Base-by-base conservation (phyloP, 352 stramenopile species). In the Pythium phragmitis region DNA sequence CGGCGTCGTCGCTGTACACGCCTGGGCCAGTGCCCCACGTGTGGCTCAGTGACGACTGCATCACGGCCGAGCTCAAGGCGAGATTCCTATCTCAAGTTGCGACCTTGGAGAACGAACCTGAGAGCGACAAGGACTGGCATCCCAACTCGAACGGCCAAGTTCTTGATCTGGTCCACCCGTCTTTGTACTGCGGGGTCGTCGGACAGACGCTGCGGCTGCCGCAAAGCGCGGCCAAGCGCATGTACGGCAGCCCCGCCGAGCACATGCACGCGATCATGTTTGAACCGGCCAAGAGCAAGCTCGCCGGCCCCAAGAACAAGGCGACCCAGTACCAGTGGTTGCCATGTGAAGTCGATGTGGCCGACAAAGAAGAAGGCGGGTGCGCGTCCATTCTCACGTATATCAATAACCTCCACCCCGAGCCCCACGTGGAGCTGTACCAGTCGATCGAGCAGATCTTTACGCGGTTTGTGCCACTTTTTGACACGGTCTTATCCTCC, bases 151-250 rank as follows among this genome's bases (percentile, higher is more conserved):
- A 77, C 37, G 45, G 76, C 0, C 74, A 88, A 45, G 75, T 87
- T 43, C 69, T 87, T 9, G 61, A 87, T 39, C 68, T 89, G 16
- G 69, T 91, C 13, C 74, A 88, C 60, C 79, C 80, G 23, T 89
- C 82, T 36, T 57, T 89, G 2, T 88, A 77, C 52, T 91, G 82
- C 50, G 80, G 71, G 21, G 72, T 91, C 0, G 61, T 74, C 16
- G 69, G 75, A 36, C 36, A 73, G n/a, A 88, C 79, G 0, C 41
- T 50, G 30, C 13, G 46, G 1, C 26, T 64, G 7, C 49, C 56
- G 9, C 30, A 57, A 13, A 61, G 49, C 48, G 48, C 26, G 2
- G 12, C 19, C 3, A 64, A 68, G 62, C 48, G 34, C 56, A 13
- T 19, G 36, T 21, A 51, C 26, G 14, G 58, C 33, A 56, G 3